Evolutionary conservation across 108 stramenopile species (phyloP), one percentile per base, ranked within the genome.

Genomic region (Cyclostephanos tholiformis): DNA sequence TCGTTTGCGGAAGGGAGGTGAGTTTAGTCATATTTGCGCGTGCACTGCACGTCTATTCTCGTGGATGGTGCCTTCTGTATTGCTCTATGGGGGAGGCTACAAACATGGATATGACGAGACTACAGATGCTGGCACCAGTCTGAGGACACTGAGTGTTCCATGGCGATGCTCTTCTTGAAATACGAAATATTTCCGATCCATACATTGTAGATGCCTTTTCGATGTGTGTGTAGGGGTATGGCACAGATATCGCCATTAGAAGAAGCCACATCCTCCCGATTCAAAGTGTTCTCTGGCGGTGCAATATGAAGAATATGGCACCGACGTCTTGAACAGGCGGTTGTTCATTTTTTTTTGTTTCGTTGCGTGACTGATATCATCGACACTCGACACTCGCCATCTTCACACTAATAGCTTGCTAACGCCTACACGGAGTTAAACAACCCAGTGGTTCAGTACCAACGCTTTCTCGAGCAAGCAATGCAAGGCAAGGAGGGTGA

Each of bases 351-450:
- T 13, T 22, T 62, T 39, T 25, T 17, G 32, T 55, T 74, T 75
- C n/a, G 36, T 68, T 27, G 32, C 22, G 43, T 53, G 66, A 62
- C 39, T 71, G 16, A 12, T 63, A 23, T 32, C 44, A 46, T 46
- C 16, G 16, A 46, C 44, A 14, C 44, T 46, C 16, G 16, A 46
- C 44, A 14, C 44, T 14, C 16, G 44, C 16, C 41, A 41, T 41
- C 41, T 14, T 12, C 57, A 17, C 20, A 25, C 61, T 60, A 26
- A 20, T 74, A 95, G 97, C 84, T 99, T 59, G 97, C 96, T 69
- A 99, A 99, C 83, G 99, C 99, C 12, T 99, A 99, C 92, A 99
- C 99, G n/a, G 99, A 99, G 89, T 94, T 99, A 85, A 99, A 99
- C 84, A 91, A 98, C 68, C 99, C 99, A 13, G 85, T 89, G 43